phyloP scores from a whole-genome alignment of 768 basidiomycete species.

The Leccinum rimulosum region DNA sequence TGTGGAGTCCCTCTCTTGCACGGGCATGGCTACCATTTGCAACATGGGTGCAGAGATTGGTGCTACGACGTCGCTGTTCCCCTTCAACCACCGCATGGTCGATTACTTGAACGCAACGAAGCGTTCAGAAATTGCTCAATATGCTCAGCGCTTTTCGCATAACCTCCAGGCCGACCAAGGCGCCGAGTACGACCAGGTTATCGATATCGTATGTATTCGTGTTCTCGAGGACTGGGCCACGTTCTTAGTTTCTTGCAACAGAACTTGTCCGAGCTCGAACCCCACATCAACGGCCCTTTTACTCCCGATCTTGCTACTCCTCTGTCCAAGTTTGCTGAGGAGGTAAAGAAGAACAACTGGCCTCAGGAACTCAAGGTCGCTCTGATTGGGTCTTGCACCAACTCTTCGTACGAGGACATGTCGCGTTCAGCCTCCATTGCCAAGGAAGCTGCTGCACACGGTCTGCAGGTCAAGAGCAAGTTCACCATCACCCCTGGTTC shows the following conservation, averaged over 20 bases:
- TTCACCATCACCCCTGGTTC: conserved; percentile 99
- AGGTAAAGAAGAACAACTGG: conserved; percentile 94
- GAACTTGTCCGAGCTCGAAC: conserved; percentile 97
- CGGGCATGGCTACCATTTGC: conserved; percentile 99
- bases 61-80: conserved; percentile 98
- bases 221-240: background rate
- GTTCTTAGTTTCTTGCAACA: conserved; percentile 24
- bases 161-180: conserved; percentile 86
- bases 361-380: conserved; percentile 95
- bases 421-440: conserved; percentile 95
- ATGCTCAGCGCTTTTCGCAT: conserved; percentile 85
- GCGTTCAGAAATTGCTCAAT: conserved; percentile 81
- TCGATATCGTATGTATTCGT: conserved; percentile 72
- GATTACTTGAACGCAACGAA: conserved; percentile 95
- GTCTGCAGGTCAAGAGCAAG: conserved; percentile 84
- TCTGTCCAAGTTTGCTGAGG: conserved; percentile 90
- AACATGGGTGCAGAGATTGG: conserved; percentile 99
- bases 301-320: conserved; percentile 99
- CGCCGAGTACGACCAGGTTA: conserved; percentile 90
- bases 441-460: conserved; percentile 82
- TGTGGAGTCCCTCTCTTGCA: conserved; percentile 94
- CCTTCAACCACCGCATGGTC: conserved; percentile 94
- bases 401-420: conserved; percentile 99
- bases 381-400: conserved; percentile 99
- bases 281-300: conserved; percentile 99